Conservation (phyloP, 164 flowering plant genomes). For the Taxillus chinensis region DNA sequence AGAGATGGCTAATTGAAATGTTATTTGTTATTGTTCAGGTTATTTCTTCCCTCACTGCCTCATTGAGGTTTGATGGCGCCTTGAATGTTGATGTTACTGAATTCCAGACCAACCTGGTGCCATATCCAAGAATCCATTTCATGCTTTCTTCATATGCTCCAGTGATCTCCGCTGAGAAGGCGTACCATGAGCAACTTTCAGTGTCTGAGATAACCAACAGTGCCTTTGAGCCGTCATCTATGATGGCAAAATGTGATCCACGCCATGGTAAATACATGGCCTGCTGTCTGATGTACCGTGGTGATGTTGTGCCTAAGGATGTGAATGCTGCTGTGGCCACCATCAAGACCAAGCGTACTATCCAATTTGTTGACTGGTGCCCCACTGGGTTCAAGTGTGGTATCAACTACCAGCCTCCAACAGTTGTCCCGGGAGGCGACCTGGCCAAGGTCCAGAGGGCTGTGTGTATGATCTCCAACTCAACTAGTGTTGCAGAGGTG, state of each 20-base stretch:
- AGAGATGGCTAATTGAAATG: neutral
- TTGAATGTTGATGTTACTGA: conserved; percentile 50
- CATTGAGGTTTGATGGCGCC: conserved; percentile 55
- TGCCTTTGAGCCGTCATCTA: conserved; percentile 51
- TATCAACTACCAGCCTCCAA: conserved; percentile 57
- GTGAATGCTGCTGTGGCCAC: conserved; percentile 58
- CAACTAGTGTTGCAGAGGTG: conserved; percentile 48
- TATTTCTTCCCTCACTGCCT: conserved; percentile 50
- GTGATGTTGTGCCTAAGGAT: conserved; percentile 57
- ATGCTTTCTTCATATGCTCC: conserved; percentile 60
- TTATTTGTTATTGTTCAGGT: conserved; percentile 20
- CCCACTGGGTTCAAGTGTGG: conserved; percentile 59
- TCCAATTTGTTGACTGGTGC: conserved; percentile 60
- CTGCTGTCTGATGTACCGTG: conserved; percentile 50
- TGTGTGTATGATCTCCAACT: conserved; percentile 47
- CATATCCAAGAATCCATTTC: conserved; percentile 54
- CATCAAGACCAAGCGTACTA: conserved; percentile 55
- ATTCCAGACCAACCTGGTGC: conserved; percentile 56
- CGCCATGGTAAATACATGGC: conserved; percentile 32
- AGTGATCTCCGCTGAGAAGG: conserved; percentile 49
- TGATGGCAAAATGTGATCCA: conserved; percentile 66
- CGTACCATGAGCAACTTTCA: conserved; percentile 50
- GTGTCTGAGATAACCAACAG: conserved; percentile 56
- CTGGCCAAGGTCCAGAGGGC: conserved; percentile 57
- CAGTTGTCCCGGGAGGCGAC: conserved; percentile 57